Percentiles rank a stretch among this genome's conserved stretches.
Conservation (phyloP, 345 rosid genomes). For the Ailanthus altissimus region DNA sequence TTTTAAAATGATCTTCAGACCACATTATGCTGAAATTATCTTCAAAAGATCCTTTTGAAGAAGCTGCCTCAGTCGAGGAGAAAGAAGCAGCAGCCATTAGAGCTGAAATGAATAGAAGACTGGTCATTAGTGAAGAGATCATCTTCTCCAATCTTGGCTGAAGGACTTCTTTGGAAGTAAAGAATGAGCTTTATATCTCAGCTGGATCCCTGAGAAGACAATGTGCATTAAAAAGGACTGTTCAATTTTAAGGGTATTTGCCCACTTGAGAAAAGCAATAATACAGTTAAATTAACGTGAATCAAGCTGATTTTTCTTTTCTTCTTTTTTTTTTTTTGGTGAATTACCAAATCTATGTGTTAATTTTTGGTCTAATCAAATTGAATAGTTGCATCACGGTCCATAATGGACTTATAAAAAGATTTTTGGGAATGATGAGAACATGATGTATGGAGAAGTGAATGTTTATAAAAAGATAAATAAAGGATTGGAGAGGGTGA, state of each 20-base stretch:
- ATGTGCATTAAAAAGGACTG: slow-evolving; percentile 19
- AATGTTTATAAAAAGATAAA: slow-evolving; percentile 8
- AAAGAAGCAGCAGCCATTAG: slow-evolving; percentile 32
- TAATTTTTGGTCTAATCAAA: background rate
- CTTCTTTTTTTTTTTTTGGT: background rate
- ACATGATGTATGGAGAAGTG: slow-evolving; percentile 27
- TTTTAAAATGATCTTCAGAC: slow-evolving; percentile 87
- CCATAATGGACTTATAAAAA: background rate
- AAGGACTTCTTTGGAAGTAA: background rate
- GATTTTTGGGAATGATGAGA: slow-evolving; percentile 28
- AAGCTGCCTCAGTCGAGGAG: slow-evolving; percentile 35
- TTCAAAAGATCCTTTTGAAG: slow-evolving; percentile 53
- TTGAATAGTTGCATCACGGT: background rate
- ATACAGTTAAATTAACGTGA: background rate
- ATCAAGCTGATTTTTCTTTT: background rate
- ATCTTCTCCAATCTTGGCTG: slow-evolving; percentile 33
- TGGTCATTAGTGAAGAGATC: slow-evolving; percentile 42
- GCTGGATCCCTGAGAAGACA: slow-evolving; percentile 29
- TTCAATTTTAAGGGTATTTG: slow-evolving; percentile 19
- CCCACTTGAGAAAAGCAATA: background rate
- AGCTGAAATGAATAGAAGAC: slow-evolving; percentile 37
- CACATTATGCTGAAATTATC: slow-evolving; percentile 96
- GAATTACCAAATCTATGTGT: background rate
- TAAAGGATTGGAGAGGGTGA: background rate
- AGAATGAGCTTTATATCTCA: slow-evolving; percentile 2